Evolutionary conservation across 352 stramenopile species (phyloP).

Genomic region (Pythium folliculosum): DNA sequence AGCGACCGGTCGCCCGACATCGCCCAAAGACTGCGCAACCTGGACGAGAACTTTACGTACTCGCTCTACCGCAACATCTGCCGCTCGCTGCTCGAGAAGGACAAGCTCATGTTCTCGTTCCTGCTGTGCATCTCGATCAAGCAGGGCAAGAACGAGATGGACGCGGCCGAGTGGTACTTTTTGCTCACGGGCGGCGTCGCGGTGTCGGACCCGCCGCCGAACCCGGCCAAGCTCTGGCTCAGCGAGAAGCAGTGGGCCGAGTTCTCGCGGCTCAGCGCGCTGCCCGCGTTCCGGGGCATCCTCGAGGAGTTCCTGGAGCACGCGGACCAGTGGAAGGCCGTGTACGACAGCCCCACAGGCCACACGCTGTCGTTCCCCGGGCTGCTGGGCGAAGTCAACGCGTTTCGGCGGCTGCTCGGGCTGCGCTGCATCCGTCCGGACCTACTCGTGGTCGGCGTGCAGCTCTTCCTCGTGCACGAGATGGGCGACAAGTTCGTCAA

Average conservation of each 20-base stretch:
- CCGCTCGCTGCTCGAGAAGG: constrained; percentile 91
- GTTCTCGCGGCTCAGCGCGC: constrained; percentile 84
- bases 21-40: constrained; percentile 70
- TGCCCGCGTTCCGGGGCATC: constrained; percentile 81
- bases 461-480: constrained; percentile 86
- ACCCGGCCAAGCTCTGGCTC: constrained; percentile 90
- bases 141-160: constrained; percentile 73
- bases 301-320: constrained; percentile 81
- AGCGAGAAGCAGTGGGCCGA: constrained; percentile 93
- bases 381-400: constrained; percentile 54
- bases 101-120: constrained; percentile 95
- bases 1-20: constrained; percentile 82
- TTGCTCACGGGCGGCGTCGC: constrained; percentile 93
- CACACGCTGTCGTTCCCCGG: constrained; percentile 81
- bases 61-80: constrained; percentile 93
- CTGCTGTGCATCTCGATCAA: constrained; percentile 88
- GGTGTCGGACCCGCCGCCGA: constrained; percentile 87
- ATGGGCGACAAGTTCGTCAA: constrained; percentile 93
- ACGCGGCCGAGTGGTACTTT: constrained; percentile 92
- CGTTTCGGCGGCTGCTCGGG: constrained; percentile 76
- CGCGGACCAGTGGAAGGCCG: constrained; percentile 80
- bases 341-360: constrained; percentile 86
- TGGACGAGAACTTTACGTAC: constrained; percentile 91
- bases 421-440: constrained; percentile 87
- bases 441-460: constrained; percentile 87